Base-by-base conservation (phyloP, 768 basidiomycete species). In the Hypsizygus marmoreus region DNA sequence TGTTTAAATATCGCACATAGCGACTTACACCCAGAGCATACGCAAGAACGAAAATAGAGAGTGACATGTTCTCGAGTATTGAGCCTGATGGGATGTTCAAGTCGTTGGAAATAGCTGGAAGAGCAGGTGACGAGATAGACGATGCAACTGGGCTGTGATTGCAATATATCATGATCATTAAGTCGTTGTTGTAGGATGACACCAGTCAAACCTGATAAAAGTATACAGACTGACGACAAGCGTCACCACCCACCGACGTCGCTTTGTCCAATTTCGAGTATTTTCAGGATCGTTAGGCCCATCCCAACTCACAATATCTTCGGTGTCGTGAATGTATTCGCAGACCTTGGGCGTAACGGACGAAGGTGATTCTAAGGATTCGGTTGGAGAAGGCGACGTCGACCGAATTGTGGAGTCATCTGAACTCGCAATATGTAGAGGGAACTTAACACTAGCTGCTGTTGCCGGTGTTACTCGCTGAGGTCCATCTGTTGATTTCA, bases 221-320 rank as follows among this genome's bases (percentile, higher is more conserved):
- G 79, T 76, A 50, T 77, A 82, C 0, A 69, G 63, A 12, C 78
- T 80, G 11, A 80, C 72, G 35, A 82, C 71, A 14, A 64, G 58
- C 0, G 77, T 78, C 4, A 72, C 74, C 0, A 63, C 67, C 81
- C 78, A 80, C 56, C 74, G 76, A 38, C 57, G 62, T 41, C 53
- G 62, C 40, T 64, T 68, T 10, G 65, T 62, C 80, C 79, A 81
- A 52, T 79, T 74, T 22, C 48, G 53, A 20, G 66, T 65, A 42
- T 68, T 68, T 13, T 44, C 45, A 25, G 55, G 53, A 49, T 68
- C 66, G 6, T 58, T 26, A 6, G 62, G 55, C 16, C 64, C 59
- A 47, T 63, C 53, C 64, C 65, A 68, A 1, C 43, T 51, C 19
- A 70, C 52, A n/a, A 64, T 39, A 38, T 45, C 29, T 28, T 35